Evolutionary conservation across 805 yeast genomes (phyloP).

Genomic region (Kuraishia ogatae): DNA sequence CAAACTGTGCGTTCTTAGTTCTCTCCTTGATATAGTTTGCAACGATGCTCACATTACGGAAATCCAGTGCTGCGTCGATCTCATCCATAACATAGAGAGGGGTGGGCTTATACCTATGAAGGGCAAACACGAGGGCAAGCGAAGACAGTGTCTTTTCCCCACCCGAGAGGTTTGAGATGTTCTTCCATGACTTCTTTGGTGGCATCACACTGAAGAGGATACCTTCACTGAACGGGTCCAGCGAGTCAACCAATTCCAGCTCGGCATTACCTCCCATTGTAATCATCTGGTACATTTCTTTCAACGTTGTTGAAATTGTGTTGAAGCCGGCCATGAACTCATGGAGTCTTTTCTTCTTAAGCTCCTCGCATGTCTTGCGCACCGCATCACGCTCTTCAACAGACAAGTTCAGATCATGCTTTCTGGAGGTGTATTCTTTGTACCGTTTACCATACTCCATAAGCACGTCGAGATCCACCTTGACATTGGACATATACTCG

Average conservation of each 20-base stretch:
- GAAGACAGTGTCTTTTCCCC: slow-evolving; percentile 97
- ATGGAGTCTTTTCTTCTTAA: slow-evolving; percentile 65
- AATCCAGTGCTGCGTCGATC: slow-evolving; percentile 97
- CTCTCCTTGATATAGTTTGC: slow-evolving; percentile 95
- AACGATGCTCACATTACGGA: slow-evolving; percentile 92
- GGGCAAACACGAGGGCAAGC: slow-evolving; percentile 89
- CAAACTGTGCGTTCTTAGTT: slow-evolving; percentile 92
- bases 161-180: slow-evolving; percentile 90
- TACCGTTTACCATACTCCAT: slow-evolving; percentile 67
- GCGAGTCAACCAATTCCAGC: slow-evolving; percentile 85
- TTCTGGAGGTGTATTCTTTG: slow-evolving; percentile 54
- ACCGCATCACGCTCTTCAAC: slow-evolving; percentile 57
- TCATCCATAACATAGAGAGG: slow-evolving; percentile 99
- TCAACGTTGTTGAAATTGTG: slow-evolving; percentile 75
- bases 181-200: slow-evolving; percentile 96
- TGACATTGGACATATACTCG: slow-evolving; percentile 42
- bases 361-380: slow-evolving; percentile 52
- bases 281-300: slow-evolving; percentile 97
- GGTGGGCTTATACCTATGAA: slow-evolving; percentile 93
- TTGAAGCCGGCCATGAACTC: slow-evolving; percentile 94
- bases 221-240: slow-evolving; percentile 98
- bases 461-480: slow-evolving; percentile 65
- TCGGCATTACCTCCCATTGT: slow-evolving; percentile 99
- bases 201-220: slow-evolving; percentile 97
- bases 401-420: slow-evolving; percentile 59